Evolutionary conservation across 371 early-diverging fungal genomes (phyloP).

Genomic region (Apophysomyces ossiformis): DNA sequence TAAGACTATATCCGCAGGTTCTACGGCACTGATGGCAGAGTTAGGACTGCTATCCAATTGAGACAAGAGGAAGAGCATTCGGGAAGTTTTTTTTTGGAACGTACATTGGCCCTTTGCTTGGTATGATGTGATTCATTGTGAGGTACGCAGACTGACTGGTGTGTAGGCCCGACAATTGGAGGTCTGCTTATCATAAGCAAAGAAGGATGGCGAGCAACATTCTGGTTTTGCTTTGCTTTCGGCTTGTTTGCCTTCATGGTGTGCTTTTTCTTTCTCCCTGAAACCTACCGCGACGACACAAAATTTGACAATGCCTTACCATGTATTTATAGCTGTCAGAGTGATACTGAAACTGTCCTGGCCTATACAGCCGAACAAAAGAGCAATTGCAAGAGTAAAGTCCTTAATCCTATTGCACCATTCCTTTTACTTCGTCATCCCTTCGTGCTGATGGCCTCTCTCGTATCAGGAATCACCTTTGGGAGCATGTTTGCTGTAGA

Average conservation of each 20-base stretch:
- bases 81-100: conserved; percentile 59
- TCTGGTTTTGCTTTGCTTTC: conserved; percentile 64
- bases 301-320: conserved; percentile 17
- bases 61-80: conserved; percentile 39
- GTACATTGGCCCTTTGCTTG: conserved; percentile 54
- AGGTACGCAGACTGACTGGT: conserved; percentile 39
- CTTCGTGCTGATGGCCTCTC: conserved; percentile 46
- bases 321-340: neutral
- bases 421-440: conserved; percentile 51
- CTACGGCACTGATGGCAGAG: neutral
- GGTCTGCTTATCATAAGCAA: conserved; percentile 40
- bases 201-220: conserved; percentile 63
- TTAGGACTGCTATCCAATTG: conserved; percentile 35
- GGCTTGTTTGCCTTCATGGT: conserved; percentile 49
- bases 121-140: conserved; percentile 26
- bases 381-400: neutral
- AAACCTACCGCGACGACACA: conserved; percentile 58
- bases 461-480: conserved; percentile 58
- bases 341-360: neutral
- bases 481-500: conserved; percentile 55
- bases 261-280: conserved; percentile 60
- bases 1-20: too few species aligned
- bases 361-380: neutral
- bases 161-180: conserved; percentile 38
- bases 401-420: conserved; percentile 32